Conservation (phyloP, 306 rosid species). For the Quercus berberidifolia region DNA sequence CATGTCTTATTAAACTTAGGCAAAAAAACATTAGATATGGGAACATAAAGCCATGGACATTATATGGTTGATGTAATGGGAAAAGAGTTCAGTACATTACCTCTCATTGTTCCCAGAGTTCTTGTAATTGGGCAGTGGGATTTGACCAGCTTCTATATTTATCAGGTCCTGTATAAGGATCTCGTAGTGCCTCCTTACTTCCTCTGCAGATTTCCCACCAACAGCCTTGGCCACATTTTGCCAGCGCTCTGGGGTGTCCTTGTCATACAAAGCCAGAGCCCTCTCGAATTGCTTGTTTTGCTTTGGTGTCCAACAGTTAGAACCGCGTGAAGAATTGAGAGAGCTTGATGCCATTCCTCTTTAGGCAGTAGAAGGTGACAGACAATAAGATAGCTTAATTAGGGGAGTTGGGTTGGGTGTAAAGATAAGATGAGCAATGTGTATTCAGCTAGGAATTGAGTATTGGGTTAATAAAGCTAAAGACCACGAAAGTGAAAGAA, state of each 20-base stretch:
- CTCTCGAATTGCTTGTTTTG: slow-evolving; percentile 79
- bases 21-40: neutral
- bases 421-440: neutral
- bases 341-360: slow-evolving; percentile 36
- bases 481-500: neutral
- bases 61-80: neutral
- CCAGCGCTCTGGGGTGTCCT: slow-evolving; percentile 85
- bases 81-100: slow-evolving; percentile 26
- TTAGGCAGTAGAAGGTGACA: neutral
- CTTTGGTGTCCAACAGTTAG: slow-evolving; percentile 64
- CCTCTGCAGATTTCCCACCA: slow-evolving; percentile 71
- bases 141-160: slow-evolving; percentile 68
- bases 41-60: neutral
- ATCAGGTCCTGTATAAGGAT: slow-evolving; percentile 69
- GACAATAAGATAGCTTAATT: neutral
- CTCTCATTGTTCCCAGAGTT: slow-evolving; percentile 40
- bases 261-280: slow-evolving; percentile 82
- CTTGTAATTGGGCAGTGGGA: slow-evolving; percentile 67
- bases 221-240: slow-evolving; percentile 81
- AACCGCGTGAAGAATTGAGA: slow-evolving; percentile 19
- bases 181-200: slow-evolving; percentile 76
- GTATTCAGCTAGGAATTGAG: neutral
- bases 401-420: neutral
- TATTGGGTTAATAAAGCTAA: neutral
- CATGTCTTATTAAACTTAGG: neutral